Conservation (phyloP, 2,329 filamentous ascomycete species). For the Oidium heveae region DNA sequence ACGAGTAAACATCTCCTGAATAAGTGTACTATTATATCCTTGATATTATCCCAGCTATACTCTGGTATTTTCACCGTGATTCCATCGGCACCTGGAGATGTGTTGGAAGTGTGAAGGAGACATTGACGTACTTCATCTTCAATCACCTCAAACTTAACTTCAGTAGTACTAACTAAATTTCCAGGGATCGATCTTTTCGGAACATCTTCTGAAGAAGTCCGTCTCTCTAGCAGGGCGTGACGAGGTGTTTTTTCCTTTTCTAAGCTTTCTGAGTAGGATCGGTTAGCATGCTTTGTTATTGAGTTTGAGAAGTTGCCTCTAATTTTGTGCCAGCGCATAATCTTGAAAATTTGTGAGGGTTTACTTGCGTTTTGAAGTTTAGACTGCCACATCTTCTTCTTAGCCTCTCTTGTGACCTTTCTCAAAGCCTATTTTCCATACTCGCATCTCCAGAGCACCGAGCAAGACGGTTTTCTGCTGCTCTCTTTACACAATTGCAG, state of each 20-base stretch:
- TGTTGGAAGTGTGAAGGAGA: too few species aligned
- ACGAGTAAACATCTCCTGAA: too few species aligned
- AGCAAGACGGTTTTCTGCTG: not conserved
- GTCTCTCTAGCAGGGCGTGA: not conserved
- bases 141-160: not conserved
- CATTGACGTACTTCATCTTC: not conserved
- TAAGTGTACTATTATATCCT: not conserved
- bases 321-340: not conserved
- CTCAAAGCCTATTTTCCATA: not conserved
- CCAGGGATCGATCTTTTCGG: not conserved
- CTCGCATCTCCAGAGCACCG: not conserved
- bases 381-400: not conserved
- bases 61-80: not conserved
- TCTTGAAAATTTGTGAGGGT: not conserved
- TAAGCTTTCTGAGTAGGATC: too few species aligned
- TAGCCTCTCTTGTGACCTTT: not conserved
- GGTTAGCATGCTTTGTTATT: not conserved
- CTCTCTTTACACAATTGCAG: not conserved
- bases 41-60: not conserved
- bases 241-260: not conserved
- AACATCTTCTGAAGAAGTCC: not conserved
- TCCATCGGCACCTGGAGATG: too few species aligned
- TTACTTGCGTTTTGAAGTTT: not conserved
- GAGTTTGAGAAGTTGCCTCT: not conserved
- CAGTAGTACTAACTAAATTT: not conserved